phyloP scores from a whole-genome alignment of 805 yeast species.

The Komagataella ulmi region DNA sequence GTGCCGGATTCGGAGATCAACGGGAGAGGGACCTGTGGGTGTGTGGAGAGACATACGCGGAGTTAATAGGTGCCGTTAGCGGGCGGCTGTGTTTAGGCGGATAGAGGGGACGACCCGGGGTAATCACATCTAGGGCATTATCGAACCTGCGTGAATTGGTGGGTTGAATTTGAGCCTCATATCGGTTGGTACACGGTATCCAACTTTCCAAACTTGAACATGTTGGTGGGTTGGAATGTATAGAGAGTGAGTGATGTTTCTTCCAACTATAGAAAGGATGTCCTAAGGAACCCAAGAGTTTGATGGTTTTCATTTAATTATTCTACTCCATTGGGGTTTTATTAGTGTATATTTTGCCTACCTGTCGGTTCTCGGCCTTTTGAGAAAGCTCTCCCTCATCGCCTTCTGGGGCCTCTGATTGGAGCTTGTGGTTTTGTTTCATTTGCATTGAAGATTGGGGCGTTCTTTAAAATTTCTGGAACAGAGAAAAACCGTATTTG shows the following conservation, averaged over 20 bases:
- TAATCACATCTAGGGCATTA: neutral
- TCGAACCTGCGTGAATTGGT: neutral
- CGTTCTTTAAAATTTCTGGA: conserved; percentile 80
- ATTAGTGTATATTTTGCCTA: too few relatives aligned
- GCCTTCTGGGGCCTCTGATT: conserved; percentile 42
- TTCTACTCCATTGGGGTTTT: neutral
- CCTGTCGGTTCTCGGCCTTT: neutral
- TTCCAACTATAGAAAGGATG: neutral
- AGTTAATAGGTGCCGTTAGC: too few relatives aligned
- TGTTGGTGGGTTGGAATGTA: too few relatives aligned
- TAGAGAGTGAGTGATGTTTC: neutral
- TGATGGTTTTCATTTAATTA: too few relatives aligned
- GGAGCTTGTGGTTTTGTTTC: conserved; percentile 60
- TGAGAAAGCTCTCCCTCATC: conserved; percentile 4
- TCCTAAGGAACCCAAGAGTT: too few relatives aligned
- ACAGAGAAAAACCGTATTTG: conserved; percentile 73
- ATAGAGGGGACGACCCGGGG: neutral
- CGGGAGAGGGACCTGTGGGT: neutral
- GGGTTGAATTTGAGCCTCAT: neutral
- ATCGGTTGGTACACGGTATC: neutral
- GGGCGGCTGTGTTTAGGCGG: too few relatives aligned
- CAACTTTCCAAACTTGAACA: neutral
- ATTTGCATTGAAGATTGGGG: conserved; percentile 66
- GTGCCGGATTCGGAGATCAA: neutral
- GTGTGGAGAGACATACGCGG: neutral